Base-by-base conservation (phyloP, 163 green algal species). In the Scenedesmus sp. region DNA sequence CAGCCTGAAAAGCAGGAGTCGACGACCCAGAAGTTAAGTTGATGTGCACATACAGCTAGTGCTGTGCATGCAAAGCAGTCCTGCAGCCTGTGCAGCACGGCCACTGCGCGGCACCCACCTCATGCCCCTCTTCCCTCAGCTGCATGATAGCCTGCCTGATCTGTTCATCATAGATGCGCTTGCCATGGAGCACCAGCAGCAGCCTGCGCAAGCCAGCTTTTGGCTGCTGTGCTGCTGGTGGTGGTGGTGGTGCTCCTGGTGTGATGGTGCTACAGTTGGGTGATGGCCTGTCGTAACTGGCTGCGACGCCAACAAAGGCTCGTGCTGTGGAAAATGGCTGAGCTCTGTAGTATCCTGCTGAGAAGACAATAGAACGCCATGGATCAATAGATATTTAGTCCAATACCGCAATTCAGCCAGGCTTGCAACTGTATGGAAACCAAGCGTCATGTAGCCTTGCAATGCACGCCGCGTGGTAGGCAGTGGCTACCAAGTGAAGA, bases 141-240 rank as follows among this genome's bases (percentile, higher is more conserved):
- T 70, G n/a, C 4, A 35, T 30, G 76, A 94, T 83, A 15, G 85
- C 88, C 3, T 90, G 72, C 6, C 89, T 73, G 35, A 94, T 35
- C 30, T 81, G 46, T 0, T 86, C 78, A 33, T 94, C 92, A 18
- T 91, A 51, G 13, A 90, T 86, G 18, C 89, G 89, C 53, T 90
- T 87, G 35, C 90, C 90, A 83, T 93, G 90, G 44, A 93, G 79
- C 3, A 93, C 83, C n/a, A 93, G 1, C 56, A 93, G 35, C 42
- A 93, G 70, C 46, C 33, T 40, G 87, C 79, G 87, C 43, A 40
- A 42, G 13, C 61, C 13, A 3, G 26, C 61, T 26, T 76, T n/a
- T n/a, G n/a, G 33, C 73, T 44, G 73, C 73, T 53, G 73, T n/a
- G n/a, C 46, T 53, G 6, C 7, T 6, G 6, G 46, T 53, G 46